Evolutionary conservation across 495 filamentous ascomycete genomes (phyloP).

Genomic region (Lasiosphaeria ovina): DNA sequence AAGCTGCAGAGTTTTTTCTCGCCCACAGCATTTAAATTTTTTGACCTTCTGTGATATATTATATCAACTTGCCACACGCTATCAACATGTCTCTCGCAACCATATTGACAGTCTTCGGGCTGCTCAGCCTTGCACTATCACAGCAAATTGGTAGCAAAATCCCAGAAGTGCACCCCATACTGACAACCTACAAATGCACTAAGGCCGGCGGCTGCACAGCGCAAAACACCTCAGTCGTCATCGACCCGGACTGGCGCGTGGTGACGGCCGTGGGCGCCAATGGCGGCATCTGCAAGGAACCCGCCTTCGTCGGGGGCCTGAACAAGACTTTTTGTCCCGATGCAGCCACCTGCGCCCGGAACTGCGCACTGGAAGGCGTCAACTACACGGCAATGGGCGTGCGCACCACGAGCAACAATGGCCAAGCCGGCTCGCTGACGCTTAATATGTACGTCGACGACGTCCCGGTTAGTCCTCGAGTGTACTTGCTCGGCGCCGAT

Average conservation of each 20-base stretch:
- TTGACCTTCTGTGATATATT: no score
- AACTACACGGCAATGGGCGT: conserved; percentile 49
- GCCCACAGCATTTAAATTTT: no score
- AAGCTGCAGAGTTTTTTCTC: no score
- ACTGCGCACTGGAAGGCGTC: conserved; percentile 53
- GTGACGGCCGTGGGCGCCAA: conserved; percentile 21
- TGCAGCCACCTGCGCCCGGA: conserved; percentile 43
- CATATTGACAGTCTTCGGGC: no score
- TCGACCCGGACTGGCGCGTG: conserved; percentile 49
- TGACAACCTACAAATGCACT: conserved; percentile 59
- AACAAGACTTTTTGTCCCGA: conserved; percentile 46
- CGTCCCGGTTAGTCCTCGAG: conserved; percentile 47
- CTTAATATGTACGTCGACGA: conserved; percentile 40
- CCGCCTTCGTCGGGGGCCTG: not conserved
- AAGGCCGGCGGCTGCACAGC: conserved; percentile 50
- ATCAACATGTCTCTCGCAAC: no score
- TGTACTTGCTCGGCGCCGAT: conserved; percentile 57
- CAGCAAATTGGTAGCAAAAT: no score
- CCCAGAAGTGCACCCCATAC: conserved; percentile 49
- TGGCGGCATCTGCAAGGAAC: conserved; percentile 46
- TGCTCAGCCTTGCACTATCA: no score
- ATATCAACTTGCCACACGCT: no score
- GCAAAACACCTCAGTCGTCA: conserved; percentile 52
- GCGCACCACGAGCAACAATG: conserved; percentile 25
- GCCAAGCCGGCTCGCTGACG: conserved; percentile 43